Percentiles rank a stretch among this genome's conserved stretches.
Conservation (phyloP, 768 basidiomycete species). For the Glaciozyma antarctica region DNA sequence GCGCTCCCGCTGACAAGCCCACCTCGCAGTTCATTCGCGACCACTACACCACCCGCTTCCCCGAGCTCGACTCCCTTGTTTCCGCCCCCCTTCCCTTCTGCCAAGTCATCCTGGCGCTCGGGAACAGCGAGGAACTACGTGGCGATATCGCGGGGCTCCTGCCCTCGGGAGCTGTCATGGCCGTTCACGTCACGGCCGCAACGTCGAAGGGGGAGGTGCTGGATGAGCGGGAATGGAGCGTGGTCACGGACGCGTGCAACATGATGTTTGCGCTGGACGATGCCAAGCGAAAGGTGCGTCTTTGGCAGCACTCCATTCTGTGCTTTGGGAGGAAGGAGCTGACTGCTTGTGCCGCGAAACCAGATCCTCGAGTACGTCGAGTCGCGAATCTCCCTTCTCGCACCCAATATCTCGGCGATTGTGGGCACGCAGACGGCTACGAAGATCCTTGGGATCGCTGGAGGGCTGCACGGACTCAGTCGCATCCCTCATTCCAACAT, state of each 20-base stretch:
- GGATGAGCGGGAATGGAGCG: slow-evolving; percentile 60
- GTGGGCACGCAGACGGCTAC: slow-evolving; percentile 98
- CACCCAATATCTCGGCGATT: slow-evolving; percentile 95
- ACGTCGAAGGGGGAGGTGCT: slow-evolving; percentile 73
- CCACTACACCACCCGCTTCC: slow-evolving; percentile 89
- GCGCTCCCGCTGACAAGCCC: background rate
- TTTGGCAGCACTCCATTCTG: background rate
- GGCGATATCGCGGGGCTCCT: slow-evolving; percentile 66
- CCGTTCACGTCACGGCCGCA: slow-evolving; percentile 88
- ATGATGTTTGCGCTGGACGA: slow-evolving; percentile 81
- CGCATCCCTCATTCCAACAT: slow-evolving; percentile 96
- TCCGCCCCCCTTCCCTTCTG: slow-evolving; percentile 87
- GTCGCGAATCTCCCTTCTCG: slow-evolving; percentile 95
- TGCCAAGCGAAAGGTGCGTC: slow-evolving; percentile 68
- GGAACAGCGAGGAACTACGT: slow-evolving; percentile 52
- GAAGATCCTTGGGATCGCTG: slow-evolving; percentile 92
- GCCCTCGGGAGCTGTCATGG: slow-evolving; percentile 85
- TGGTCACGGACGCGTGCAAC: slow-evolving; percentile 75
- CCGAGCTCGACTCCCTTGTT: slow-evolving; percentile 91
- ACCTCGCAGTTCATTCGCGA: slow-evolving; percentile 79
- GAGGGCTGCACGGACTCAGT: slow-evolving; percentile 76
- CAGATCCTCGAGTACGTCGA: slow-evolving; percentile 99
- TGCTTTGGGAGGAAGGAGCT: background rate
- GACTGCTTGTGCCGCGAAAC: background rate
- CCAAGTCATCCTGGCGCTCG: slow-evolving; percentile 75